Conservation (phyloP, 179 eudicot species). For the Silene noctiflora region DNA sequence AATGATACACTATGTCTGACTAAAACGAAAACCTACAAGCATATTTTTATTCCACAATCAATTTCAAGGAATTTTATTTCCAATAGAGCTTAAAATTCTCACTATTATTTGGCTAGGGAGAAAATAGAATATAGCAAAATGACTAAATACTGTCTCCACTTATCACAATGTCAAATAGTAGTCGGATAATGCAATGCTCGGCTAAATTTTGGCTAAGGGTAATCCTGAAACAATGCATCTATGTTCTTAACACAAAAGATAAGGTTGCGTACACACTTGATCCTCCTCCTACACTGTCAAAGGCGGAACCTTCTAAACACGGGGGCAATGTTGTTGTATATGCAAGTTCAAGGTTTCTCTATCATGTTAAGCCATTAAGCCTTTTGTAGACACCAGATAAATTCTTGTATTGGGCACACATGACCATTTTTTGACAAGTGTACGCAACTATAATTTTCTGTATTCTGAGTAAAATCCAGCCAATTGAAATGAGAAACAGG, state of each 20-base stretch:
- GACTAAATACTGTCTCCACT: not conserved
- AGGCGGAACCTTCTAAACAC: not conserved
- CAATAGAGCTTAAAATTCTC: not conserved
- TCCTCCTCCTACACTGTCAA: too few relatives aligned
- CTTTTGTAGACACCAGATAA: not conserved
- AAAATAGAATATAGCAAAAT: not conserved
- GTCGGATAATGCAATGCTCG: not conserved
- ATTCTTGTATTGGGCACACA: too few relatives aligned
- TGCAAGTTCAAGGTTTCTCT: not conserved
- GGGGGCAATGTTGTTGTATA: not conserved
- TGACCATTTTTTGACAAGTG: too few relatives aligned
- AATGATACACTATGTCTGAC: too few relatives aligned
- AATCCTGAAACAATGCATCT: not conserved
- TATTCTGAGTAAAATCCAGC: not conserved
- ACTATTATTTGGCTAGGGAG: not conserved
- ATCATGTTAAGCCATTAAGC: not conserved
- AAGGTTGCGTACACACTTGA: not conserved
- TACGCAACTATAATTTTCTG: not conserved
- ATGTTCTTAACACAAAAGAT: not conserved
- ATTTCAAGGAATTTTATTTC: not conserved
- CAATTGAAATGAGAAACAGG: slow-evolving; percentile 2
- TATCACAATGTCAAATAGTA: not conserved
- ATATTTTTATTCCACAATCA: too few relatives aligned
- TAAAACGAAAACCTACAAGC: too few relatives aligned
- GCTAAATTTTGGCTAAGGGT: not conserved